These are phyloP conservation scores for Ophioceras dolichostomum DNA, from an alignment of 2,329 filamentous ascomycete genomes.

Conservation along the genomic window DNA sequence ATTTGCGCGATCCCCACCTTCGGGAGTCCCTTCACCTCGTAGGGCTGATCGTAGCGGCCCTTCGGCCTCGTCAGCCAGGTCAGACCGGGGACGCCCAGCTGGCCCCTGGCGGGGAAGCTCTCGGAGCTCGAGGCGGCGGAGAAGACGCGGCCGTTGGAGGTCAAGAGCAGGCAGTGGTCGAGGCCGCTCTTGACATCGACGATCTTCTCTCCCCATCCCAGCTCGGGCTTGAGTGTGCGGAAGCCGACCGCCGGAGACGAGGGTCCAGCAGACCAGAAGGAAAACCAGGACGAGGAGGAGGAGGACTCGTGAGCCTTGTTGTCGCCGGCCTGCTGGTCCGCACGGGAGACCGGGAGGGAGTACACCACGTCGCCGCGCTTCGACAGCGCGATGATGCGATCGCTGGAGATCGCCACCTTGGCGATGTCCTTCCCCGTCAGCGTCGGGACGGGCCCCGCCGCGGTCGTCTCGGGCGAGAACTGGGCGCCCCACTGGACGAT, in stretches of 20 bases:
- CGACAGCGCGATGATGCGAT: constrained; percentile 71
- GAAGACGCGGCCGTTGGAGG: constrained; percentile 75
- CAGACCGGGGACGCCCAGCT: constrained; percentile 76
- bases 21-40: constrained; percentile 62
- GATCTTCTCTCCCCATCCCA: constrained; percentile 61
- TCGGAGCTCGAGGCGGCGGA: constrained; percentile 72
- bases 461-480: constrained; percentile 39
- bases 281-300: constrained; percentile 51
- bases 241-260: constrained; percentile 45
- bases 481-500: constrained; percentile 82
- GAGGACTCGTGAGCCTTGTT: constrained; percentile 25
- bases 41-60: constrained; percentile 64
- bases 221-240: constrained; percentile 53
- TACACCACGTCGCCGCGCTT: constrained; percentile 62
- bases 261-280: constrained; percentile 52
- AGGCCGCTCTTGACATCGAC: constrained; percentile 64
- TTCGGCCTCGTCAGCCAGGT: constrained; percentile 66
- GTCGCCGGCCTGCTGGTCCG: constrained; percentile 55
- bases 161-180: constrained; percentile 79
- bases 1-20: constrained; percentile 62
- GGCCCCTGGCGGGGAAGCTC: constrained; percentile 68
- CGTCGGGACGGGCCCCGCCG: constrained; percentile 54
- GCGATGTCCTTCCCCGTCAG: constrained; percentile 70
- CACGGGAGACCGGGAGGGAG: constrained; percentile 65
- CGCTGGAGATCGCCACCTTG: constrained; percentile 65